These are phyloP conservation scores for Ustilago esculenta DNA, from an alignment of 1,284 basidiomycete genomes.

Conservation along the genomic window DNA sequence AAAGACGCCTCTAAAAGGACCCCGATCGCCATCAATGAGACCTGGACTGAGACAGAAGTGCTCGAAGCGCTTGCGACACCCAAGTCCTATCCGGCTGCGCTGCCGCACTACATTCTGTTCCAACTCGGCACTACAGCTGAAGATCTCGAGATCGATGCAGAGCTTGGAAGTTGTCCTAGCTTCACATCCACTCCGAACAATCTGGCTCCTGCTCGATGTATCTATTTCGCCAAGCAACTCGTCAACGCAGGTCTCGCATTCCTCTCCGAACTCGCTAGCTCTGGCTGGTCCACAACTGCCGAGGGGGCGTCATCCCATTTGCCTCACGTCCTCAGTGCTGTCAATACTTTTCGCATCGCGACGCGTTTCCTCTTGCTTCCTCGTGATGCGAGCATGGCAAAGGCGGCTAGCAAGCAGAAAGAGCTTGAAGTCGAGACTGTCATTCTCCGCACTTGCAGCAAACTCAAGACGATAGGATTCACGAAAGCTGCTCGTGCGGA, in stretches of 20 bases:
- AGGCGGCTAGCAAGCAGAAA: constrained; percentile 21
- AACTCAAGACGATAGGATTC: constrained; percentile 27
- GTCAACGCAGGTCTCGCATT: constrained; percentile 46
- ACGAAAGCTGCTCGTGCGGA: constrained; percentile 14
- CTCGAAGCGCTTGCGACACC: constrained; percentile 19
- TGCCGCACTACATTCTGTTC: constrained; percentile 22
- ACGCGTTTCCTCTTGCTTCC: constrained; percentile 27
- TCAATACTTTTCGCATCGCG: constrained; percentile 34
- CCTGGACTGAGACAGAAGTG: constrained; percentile 27
- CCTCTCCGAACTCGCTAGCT: constrained; percentile 16
- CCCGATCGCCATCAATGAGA: neutral
- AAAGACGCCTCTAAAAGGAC: neutral
- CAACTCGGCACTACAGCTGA: constrained; percentile 25
- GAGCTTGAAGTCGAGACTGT: constrained; percentile 46
- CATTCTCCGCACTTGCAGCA: constrained; percentile 24
- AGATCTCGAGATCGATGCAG: constrained; percentile 14
- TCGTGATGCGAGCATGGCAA: constrained; percentile 1
- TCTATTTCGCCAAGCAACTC: constrained; percentile 50
- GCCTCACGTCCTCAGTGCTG: constrained; percentile 10
- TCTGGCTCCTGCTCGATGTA: constrained; percentile 15
- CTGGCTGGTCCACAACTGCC: constrained; percentile 22
- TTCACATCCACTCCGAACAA: constrained; percentile 5
- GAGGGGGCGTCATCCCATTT: neutral
- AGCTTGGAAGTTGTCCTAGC: neutral
- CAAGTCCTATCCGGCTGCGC: neutral